Base-by-base conservation (phyloP, 2,329 filamentous ascomycete species). In the Immersiporthe knoxdaviesiana region DNA sequence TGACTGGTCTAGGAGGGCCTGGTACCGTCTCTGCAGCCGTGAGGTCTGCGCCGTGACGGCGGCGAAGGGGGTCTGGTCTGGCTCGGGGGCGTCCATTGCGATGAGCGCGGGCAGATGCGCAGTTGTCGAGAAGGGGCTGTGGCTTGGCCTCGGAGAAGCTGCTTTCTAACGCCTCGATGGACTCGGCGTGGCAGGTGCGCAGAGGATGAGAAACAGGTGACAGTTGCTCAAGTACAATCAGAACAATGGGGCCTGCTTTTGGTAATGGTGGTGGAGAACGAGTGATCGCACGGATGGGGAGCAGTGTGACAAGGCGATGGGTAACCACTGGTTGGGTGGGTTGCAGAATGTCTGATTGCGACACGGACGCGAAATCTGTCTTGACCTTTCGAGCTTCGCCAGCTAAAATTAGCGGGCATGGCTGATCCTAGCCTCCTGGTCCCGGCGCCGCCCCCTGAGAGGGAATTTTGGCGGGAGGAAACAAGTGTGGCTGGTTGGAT, bases 1-100 rank as follows among this genome's bases (percentile, higher is more conserved):
- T 65, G 92, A 95, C 82, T 94, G 92, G 82, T 99, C 96, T 74
- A 99, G 90, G 73, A 96, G 92, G 68, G 92, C 87, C 90, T 99
- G 96, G 80, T 97, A 98, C 84, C 94, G 88, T 94, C 97, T 80
- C 81, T 90, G 87, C 74, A 92, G 82, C 78, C 86, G 90, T 66
- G 90, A 91, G 27, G 94, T 97, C 76, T 97, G 95, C 78, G 92
- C 90, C 75, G 90, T 92, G 78, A 97, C 93, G 73, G 93, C 92
- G 78, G 91, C 92, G 83, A 97, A 97, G 83, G 94, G 93, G 81
- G 93, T 97, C 83, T 92, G 89, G 63, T 97, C 93, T 72, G 93
- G 91, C 84, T 97, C 93, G 72, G 90, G 87, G 76, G 90, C 90
- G 84, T 97, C 93, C 94, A 97, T 97, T 58, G 71, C 72, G 72